These are phyloP conservation scores for Camellia sinensis DNA, from an alignment of 148 eudicot species.

Conservation along the genomic window DNA sequence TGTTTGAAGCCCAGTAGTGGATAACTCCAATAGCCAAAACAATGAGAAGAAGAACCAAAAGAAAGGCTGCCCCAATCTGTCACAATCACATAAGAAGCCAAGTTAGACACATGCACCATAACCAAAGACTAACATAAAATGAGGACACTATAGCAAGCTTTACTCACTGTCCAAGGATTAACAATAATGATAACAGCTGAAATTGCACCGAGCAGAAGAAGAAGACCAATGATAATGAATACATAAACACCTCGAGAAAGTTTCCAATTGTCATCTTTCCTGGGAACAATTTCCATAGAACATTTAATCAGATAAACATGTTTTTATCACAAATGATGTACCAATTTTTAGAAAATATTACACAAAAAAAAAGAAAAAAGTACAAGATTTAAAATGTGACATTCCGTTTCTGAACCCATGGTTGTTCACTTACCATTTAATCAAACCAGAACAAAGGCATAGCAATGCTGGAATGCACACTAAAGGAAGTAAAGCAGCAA, in stretches of 20 bases:
- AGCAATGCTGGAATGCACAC: slow-evolving; percentile 88
- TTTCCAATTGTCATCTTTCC: slow-evolving; percentile 97
- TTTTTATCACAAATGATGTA: not conserved
- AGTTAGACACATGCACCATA: slow-evolving; percentile 10
- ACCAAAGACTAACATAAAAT: slow-evolving; percentile 9
- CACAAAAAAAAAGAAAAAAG: not conserved
- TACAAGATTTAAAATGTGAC: not conserved
- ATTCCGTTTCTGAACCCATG: slow-evolving; percentile 5
- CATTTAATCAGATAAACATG: slow-evolving; percentile 14
- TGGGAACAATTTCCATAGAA: slow-evolving; percentile 32
- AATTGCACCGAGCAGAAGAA: slow-evolving; percentile 87
- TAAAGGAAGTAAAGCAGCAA: slow-evolving; percentile 93
- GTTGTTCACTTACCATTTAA: slow-evolving; percentile 67
- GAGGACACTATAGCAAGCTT: slow-evolving; percentile 6
- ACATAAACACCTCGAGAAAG: slow-evolving; percentile 80
- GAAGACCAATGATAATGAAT: slow-evolving; percentile 73
- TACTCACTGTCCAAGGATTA: slow-evolving; percentile 90
- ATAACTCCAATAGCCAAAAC: slow-evolving; percentile 91
- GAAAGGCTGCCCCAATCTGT: slow-evolving; percentile 95
- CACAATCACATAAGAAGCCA: slow-evolving; percentile 20
- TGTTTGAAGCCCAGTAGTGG: slow-evolving; percentile 96
- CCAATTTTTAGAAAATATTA: not conserved
- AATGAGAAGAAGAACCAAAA: slow-evolving; percentile 77
- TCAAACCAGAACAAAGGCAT: slow-evolving; percentile 78
- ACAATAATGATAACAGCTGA: slow-evolving; percentile 76